Conservation (phyloP, 1,284 basidiomycete genomes). For the Ustilago lituana region DNA sequence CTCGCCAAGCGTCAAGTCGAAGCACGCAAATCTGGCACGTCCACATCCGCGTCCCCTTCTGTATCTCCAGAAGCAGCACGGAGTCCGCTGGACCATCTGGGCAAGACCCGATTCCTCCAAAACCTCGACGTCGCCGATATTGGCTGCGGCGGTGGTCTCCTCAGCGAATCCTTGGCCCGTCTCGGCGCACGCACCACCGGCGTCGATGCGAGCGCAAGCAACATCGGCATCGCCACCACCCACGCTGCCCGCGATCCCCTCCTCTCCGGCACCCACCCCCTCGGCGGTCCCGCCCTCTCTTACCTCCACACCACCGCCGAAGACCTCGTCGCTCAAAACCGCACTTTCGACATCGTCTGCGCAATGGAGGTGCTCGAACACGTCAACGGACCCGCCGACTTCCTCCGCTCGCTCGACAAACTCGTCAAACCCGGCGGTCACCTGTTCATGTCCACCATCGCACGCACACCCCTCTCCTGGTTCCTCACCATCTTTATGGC, state of each 20-base stretch:
- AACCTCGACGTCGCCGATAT: constrained; percentile 82
- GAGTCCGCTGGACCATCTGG: constrained; percentile 63
- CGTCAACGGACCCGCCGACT: constrained; percentile 87
- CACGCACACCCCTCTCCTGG: constrained; percentile 88
- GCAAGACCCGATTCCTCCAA: constrained; percentile 59
- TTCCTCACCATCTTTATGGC: constrained; percentile 89
- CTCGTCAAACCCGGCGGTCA: constrained; percentile 83
- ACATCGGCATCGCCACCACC: constrained; percentile 83
- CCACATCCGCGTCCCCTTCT: constrained; percentile 66
- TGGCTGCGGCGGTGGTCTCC: constrained; percentile 92
- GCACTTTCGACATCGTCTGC: constrained; percentile 87
- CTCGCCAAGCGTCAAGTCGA: constrained; percentile 42
- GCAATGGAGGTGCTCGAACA: constrained; percentile 99
- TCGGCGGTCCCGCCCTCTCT: constrained; percentile 66
- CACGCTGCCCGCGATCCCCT: constrained; percentile 83
- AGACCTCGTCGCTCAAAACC: constrained; percentile 72
- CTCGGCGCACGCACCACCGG: constrained; percentile 86
- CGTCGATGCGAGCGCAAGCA: constrained; percentile 87
- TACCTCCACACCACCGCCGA: constrained; percentile 87
- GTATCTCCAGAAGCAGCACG: constrained; percentile 47
- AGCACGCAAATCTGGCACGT: not conserved
- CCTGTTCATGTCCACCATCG: constrained; percentile 94
- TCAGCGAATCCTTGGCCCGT: constrained; percentile 90
- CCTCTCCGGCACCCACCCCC: constrained; percentile 19
- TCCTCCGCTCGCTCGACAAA: constrained; percentile 69